Conservation (phyloP, 176 grass and related monocot genomes). For the Triticum dicoccoides region DNA sequence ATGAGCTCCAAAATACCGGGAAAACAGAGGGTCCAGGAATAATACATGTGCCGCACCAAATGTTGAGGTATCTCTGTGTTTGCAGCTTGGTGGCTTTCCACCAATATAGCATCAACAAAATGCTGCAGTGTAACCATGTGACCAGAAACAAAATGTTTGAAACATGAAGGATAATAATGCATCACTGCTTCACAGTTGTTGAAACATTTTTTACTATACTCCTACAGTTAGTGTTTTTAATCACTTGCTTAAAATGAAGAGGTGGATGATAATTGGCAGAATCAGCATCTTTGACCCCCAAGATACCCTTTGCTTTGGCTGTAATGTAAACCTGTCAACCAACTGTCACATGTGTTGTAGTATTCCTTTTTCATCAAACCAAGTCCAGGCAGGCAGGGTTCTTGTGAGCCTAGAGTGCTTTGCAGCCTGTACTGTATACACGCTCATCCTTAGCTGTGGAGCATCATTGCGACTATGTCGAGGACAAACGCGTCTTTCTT, state of each 20-base stretch:
- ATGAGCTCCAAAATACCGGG: not conserved
- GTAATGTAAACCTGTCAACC: not conserved
- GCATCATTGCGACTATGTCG: too few species aligned
- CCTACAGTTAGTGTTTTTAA: not conserved
- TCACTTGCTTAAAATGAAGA: too few species aligned
- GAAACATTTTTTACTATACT: not conserved
- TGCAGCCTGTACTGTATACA: not conserved
- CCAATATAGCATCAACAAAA: not conserved
- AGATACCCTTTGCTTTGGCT: not conserved
- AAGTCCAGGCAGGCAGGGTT: not conserved
- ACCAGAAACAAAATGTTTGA: too few species aligned
- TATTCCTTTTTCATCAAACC: slow-evolving; percentile 21
- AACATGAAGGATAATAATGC: too few species aligned
- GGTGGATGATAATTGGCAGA: too few species aligned
- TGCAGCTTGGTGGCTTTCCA: not conserved
- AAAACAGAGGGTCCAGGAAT: slow-evolving; percentile 1
- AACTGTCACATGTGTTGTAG: not conserved
- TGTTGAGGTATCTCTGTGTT: not conserved
- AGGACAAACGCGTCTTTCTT: not conserved
- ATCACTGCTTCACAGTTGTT: not conserved
- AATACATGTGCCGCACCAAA: not conserved
- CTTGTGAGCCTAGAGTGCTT: slow-evolving; percentile 29
- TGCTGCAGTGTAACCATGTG: not conserved
- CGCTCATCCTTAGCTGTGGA: not conserved
- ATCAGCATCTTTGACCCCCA: too few species aligned